phyloP scores from a whole-genome alignment of 768 basidiomycete genomes.

The Mycena maculata region DNA sequence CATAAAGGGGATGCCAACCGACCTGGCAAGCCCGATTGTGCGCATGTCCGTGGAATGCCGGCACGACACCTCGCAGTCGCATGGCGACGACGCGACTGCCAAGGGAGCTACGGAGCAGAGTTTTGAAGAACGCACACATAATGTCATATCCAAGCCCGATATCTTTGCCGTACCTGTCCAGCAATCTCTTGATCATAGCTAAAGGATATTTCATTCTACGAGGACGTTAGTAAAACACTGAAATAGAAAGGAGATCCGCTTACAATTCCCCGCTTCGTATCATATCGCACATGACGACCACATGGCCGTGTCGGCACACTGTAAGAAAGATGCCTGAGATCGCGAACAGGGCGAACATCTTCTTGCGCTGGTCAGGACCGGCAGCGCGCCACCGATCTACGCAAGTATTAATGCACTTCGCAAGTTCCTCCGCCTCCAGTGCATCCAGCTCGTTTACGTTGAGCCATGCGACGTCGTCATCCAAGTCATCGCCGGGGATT shows the following conservation, averaged over 20 bases:
- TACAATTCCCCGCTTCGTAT: conserved; percentile 2
- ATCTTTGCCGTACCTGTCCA: background rate
- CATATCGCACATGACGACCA: conserved; percentile 1
- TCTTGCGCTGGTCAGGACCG: no score
- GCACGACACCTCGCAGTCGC: no score
- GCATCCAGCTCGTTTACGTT: background rate
- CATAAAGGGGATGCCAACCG: no score
- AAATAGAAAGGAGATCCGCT: background rate
- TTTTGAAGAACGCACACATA: no score
- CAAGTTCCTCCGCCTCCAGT: background rate
- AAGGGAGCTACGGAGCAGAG: no score
- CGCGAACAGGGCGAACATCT: no score
- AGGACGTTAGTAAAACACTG: background rate
- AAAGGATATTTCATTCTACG: background rate
- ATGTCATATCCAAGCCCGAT: background rate
- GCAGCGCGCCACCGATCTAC: background rate
- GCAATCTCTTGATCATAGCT: background rate
- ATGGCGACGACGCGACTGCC: no score
- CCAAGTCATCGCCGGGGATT: background rate
- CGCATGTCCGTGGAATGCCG: no score
- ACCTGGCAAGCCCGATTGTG: no score
- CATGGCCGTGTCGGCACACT: conserved; percentile 3
- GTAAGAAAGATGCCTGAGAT: no score
- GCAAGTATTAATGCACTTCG: background rate
- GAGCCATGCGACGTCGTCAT: conserved; percentile 1